Evolutionary conservation across 2,329 filamentous ascomycete genomes (phyloP).

Genomic region (Curvularia spicifera): DNA sequence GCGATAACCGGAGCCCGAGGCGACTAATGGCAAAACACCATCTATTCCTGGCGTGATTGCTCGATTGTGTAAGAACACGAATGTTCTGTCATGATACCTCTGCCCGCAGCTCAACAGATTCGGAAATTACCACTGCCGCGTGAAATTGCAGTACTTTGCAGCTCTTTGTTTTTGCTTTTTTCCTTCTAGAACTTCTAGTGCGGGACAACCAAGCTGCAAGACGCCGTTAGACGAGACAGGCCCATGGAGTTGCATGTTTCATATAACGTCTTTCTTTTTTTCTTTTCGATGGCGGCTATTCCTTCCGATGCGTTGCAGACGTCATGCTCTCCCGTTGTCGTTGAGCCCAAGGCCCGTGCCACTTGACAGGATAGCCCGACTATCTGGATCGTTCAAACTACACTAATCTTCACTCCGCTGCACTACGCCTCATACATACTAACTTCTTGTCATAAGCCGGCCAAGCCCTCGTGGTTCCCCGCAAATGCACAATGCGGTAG

Average conservation of each 20-base stretch:
- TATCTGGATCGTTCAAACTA: constrained; percentile 13
- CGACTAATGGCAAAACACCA: constrained; percentile 7
- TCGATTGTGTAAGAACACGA: constrained; percentile 2
- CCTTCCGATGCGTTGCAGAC: constrained; percentile 12
- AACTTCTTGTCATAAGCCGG: constrained; percentile 3
- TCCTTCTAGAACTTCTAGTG: constrained; percentile 19
- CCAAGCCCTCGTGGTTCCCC: constrained; percentile 15
- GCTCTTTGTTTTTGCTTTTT: constrained; percentile 13
- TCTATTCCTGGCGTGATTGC: constrained; percentile 5
- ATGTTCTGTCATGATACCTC: background rate
- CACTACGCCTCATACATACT: constrained; percentile 17
- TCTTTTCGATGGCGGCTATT: background rate
- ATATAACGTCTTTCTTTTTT: constrained; percentile 13
- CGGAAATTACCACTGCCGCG: constrained; percentile 12
- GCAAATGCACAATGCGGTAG: constrained; percentile 22
- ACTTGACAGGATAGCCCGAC: constrained; percentile 9
- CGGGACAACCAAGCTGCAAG: background rate
- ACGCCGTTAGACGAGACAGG: constrained; percentile 8
- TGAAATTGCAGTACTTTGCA: constrained; percentile 20
- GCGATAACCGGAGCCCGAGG: constrained; percentile 8
- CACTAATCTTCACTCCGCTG: constrained; percentile 1
- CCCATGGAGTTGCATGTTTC: constrained; percentile 16
- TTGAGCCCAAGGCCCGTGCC: constrained; percentile 6
- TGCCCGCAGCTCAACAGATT: background rate
- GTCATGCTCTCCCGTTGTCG: constrained; percentile 11